These are phyloP conservation scores for Cryptococcus sp. DNA, from an alignment of 1,284 basidiomycete genomes.

Conservation along the genomic window DNA sequence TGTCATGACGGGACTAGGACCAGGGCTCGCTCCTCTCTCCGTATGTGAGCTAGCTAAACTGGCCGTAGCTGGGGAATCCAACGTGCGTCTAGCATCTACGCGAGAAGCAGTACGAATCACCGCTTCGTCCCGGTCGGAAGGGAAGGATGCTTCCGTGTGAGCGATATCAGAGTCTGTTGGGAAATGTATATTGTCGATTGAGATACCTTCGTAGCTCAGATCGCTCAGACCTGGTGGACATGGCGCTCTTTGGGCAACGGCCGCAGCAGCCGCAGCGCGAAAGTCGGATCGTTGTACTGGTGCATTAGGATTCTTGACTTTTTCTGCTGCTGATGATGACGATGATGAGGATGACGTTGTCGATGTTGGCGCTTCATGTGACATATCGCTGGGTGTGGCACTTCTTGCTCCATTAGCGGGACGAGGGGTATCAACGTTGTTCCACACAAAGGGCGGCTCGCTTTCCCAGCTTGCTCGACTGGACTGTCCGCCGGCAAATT, in stretches of 20 bases:
- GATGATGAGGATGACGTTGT: background rate
- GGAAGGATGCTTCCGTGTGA: constrained; percentile 20
- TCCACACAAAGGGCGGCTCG: constrained; percentile 36
- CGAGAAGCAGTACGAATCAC: constrained; percentile 33
- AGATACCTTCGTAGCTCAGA: constrained; percentile 18
- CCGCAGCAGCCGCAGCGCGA: constrained; percentile 11
- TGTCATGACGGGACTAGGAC: constrained; percentile 20
- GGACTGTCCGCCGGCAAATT: constrained; percentile 13
- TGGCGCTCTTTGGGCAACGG: background rate
- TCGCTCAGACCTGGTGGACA: background rate
- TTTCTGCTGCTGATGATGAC: background rate
- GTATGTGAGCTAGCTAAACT: constrained; percentile 18
- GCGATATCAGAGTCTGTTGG: constrained; percentile 37
- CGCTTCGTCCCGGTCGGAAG: constrained; percentile 14
- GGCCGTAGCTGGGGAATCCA: constrained; percentile 19
- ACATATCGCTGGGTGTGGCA: constrained; percentile 3
- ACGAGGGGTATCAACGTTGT: constrained; percentile 16
- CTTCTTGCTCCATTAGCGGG: background rate
- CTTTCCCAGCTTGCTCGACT: constrained; percentile 33
- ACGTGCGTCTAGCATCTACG: constrained; percentile 37
- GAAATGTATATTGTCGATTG: constrained; percentile 39
- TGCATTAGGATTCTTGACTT: background rate
- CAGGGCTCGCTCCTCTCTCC: constrained; percentile 8
- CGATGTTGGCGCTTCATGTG: constrained; percentile 5
- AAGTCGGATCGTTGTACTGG: constrained; percentile 26